Percentiles rank a stretch among this genome's conserved stretches.
Evolutionary conservation across 768 basidiomycete genomes (phyloP).

Genomic region (Neoboletus brunneissimus): DNA sequence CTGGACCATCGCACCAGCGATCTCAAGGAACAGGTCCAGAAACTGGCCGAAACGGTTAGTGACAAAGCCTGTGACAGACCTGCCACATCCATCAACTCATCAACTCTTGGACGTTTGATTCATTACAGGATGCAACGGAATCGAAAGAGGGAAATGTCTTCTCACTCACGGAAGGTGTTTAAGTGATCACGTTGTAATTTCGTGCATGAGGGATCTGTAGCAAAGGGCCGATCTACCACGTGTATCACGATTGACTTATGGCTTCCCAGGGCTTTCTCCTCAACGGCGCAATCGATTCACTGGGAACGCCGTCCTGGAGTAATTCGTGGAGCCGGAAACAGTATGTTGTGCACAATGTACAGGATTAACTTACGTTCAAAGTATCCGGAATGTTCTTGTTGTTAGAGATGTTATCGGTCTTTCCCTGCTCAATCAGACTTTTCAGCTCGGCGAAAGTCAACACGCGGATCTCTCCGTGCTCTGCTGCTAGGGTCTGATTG

Average conservation of each 20-base stretch:
- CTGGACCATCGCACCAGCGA: neutral
- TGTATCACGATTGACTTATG: constrained; percentile 16
- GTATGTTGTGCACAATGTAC: neutral
- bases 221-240: constrained; percentile 11
- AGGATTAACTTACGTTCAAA: constrained; percentile 51
- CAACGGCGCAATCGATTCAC: constrained; percentile 47
- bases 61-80: constrained; percentile 1
- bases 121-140: constrained; percentile 8
- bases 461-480: constrained; percentile 38
- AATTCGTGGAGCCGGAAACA: constrained; percentile 1
- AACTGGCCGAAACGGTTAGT: neutral
- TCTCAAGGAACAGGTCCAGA: neutral
- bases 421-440: constrained; percentile 67
- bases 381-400: constrained; percentile 69
- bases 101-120: constrained; percentile 4
- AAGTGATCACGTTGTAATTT: constrained; percentile 15
- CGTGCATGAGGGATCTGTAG: constrained; percentile 6
- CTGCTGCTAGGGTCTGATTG: constrained; percentile 2
- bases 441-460: constrained; percentile 69
- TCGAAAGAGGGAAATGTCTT: constrained; percentile 2
- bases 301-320: constrained; percentile 52
- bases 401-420: constrained; percentile 72
- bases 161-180: constrained; percentile 11
- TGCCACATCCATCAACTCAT: constrained; percentile 2
- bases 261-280: constrained; percentile 73